Base-by-base conservation (phyloP, 768 basidiomycete genomes). In the Podaxis sp. region DNA sequence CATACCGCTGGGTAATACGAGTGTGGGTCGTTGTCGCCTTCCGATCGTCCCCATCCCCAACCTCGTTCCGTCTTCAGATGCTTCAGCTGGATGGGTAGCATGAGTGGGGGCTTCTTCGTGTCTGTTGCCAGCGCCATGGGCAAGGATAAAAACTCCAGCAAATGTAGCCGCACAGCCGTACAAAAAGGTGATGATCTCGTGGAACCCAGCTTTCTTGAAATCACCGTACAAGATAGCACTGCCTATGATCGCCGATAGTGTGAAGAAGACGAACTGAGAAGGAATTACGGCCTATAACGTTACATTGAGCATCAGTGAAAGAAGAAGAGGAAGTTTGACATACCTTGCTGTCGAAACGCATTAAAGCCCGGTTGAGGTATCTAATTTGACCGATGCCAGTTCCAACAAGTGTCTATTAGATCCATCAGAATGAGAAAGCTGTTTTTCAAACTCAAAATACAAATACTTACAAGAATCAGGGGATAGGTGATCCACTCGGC, bases 161-260 rank as follows among this genome's bases (percentile, higher is more conserved):
- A 96, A 96, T 1, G 94, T 96, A n/a, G 94, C 89, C 0, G 82
- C 86, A 72, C 91, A 93, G 56, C 94, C 94, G 71, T 95, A 94
- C 22, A 92, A 69, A 74, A 95, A 95, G 5, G 90, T 93, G 53
- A 94, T 79, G 63, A 91, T 83, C 69, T 90, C 86, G 72, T 95
- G 90, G 72, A 95, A 91, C 10, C 84, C 83, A 12, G 92, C 87
- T 64, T 84, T 85, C 66, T 86, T 82, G 77, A 99, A 99, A 74
- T 99, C 96, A 26, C 93, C 90, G 71, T 96, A 99, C 1, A 99
- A 82, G 15, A 99, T 88, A 1, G 93, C 94, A 3, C 94, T 96
- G 28, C 96, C 96, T 60, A 92, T 78, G 67, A 99, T 96, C 4
- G 93, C 94, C 4, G 93, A 94, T 38, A 99, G 80, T 26, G 93